Conservation (phyloP, 139 green algal genomes). For the Coelastrella sp. region DNA sequence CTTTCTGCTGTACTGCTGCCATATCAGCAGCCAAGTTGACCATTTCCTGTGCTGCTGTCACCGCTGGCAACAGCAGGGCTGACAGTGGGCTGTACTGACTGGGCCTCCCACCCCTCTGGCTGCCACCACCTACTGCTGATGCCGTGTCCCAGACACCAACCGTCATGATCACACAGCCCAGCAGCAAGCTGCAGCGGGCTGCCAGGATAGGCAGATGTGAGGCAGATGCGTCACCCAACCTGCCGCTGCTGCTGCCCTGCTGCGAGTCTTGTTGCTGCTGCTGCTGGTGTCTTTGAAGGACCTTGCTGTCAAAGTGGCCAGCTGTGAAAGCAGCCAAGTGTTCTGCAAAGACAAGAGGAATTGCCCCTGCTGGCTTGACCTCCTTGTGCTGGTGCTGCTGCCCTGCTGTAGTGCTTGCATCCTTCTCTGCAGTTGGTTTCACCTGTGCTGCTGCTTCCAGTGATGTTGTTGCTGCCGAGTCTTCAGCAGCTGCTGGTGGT, state of each 20-base stretch:
- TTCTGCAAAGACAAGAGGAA: slow-evolving; percentile 23
- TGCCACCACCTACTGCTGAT: slow-evolving; percentile 13
- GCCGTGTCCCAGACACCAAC: background rate
- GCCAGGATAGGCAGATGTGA: slow-evolving; percentile 15
- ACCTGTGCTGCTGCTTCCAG: background rate
- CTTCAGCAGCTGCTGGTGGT: background rate
- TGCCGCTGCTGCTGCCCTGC: slow-evolving; percentile 1
- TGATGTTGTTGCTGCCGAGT: background rate
- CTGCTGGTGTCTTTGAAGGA: background rate
- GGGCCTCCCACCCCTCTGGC: background rate
- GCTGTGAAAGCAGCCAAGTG: background rate
- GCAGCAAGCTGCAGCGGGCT: slow-evolving; percentile 13
- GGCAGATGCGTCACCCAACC: background rate
- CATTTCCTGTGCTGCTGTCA: slow-evolving; percentile 19
- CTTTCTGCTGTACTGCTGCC: background rate
- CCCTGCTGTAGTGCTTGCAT: background rate
- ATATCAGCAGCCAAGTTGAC: background rate
- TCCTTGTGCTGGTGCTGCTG: slow-evolving; percentile 22
- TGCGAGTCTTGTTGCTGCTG: slow-evolving; percentile 3
- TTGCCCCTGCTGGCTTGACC: background rate
- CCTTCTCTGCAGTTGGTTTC: background rate
- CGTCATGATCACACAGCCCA: slow-evolving; percentile 1
- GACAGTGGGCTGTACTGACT: background rate
- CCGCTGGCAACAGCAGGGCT: slow-evolving; percentile 16
- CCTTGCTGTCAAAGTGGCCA: background rate